Conservation (phyloP, 352 stramenopile genomes). For the Phytopythium boreale region DNA sequence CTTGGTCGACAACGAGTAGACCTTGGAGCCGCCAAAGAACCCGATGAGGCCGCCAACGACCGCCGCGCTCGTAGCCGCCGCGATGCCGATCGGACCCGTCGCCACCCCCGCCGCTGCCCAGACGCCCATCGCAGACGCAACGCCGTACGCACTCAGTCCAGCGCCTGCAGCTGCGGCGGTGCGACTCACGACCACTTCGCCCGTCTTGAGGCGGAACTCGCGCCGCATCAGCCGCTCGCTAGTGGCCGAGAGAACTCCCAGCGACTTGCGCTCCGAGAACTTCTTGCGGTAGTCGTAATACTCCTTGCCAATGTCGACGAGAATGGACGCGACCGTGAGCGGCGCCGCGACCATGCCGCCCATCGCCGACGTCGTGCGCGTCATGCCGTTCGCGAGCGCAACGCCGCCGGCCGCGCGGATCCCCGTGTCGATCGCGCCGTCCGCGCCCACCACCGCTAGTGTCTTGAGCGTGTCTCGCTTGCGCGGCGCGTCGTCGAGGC, state of each 20-base stretch:
- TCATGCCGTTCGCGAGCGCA: conserved; percentile 70
- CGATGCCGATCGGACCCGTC: conserved; percentile 65
- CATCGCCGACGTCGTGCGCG: conserved; percentile 49
- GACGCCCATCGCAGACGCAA: conserved; percentile 65
- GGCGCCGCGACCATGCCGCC: conserved; percentile 68
- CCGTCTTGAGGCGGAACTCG: conserved; percentile 76
- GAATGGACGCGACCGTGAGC: conserved; percentile 78
- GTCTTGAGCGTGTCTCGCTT: conserved; percentile 33
- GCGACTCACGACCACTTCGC: conserved; percentile 77
- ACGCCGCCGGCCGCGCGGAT: conserved; percentile 76
- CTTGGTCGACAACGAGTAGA: conserved; percentile 66
- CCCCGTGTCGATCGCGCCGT: conserved; percentile 79
- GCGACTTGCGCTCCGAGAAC: conserved; percentile 62
- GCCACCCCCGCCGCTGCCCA: conserved; percentile 82
- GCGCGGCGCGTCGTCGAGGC: conserved; percentile 29
- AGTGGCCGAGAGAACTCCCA: conserved; percentile 60
- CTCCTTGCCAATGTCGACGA: conserved; percentile 85
- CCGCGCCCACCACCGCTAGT: conserved; percentile 58
- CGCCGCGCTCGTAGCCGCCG: conserved; percentile 72
- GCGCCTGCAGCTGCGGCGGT: conserved; percentile 72
- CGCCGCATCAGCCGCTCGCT: conserved; percentile 84
- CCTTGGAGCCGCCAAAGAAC: conserved; percentile 80
- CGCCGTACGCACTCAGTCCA: conserved; percentile 69
- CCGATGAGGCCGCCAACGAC: conserved; percentile 81
- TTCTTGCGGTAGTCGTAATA: conserved; percentile 83